phyloP scores from a whole-genome alignment of 768 basidiomycete genomes.

The Exsudoporus frostii region DNA sequence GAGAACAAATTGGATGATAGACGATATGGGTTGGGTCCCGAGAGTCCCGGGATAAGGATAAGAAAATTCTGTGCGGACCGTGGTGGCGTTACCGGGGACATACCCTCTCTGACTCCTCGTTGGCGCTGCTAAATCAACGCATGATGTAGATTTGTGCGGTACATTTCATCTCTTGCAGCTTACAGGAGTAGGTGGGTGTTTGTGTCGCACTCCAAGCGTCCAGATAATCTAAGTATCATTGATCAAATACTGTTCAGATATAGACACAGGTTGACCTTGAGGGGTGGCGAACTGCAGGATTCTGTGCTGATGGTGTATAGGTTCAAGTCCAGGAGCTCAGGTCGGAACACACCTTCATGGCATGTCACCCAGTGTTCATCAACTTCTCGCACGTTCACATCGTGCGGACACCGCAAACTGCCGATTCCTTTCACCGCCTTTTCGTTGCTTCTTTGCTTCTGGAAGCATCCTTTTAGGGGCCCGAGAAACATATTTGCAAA shows the following conservation, averaged over 20 bases:
- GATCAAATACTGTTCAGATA: not conserved
- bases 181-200: not conserved
- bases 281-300: not conserved
- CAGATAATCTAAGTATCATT: not conserved
- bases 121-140: not conserved
- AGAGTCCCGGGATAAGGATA: not conserved
- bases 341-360: conserved; percentile 3
- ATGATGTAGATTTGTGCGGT: not conserved
- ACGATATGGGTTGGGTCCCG: not conserved
- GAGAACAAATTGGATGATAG: too few relatives aligned
- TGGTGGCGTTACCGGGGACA: not conserved
- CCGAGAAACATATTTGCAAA: not conserved
- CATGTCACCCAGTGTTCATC: not conserved
- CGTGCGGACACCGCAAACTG: not conserved
- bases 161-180: not conserved
- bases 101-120: not conserved
- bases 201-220: not conserved
- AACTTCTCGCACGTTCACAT: conserved; percentile 1
- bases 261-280: not conserved
- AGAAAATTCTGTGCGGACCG: not conserved
- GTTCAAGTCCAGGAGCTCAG: not conserved
- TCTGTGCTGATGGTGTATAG: not conserved
- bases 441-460: conserved; percentile 1
- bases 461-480: not conserved
- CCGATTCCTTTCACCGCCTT: not conserved